Percentiles rank a stretch among this genome's conserved stretches.
phyloP scores from a whole-genome alignment of 768 basidiomycete genomes.

The Kwoniella botswanensis region DNA sequence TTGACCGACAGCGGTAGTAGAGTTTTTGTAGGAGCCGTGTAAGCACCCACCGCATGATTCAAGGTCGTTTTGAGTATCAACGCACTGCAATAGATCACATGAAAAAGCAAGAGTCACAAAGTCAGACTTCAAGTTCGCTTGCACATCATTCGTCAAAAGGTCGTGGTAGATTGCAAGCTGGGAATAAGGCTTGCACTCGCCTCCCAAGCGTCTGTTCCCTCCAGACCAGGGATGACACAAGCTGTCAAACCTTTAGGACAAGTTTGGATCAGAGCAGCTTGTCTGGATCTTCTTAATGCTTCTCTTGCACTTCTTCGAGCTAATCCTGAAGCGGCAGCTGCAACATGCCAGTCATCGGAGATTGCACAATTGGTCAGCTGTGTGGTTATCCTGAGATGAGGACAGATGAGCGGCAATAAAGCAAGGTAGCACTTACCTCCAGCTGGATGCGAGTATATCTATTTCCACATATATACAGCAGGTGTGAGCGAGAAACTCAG shows the following conservation, averaged over 20 bases:
- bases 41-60: constrained; percentile 2
- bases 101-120: neutral
- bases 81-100: neutral
- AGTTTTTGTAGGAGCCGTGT: neutral
- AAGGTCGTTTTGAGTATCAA: constrained; percentile 2
- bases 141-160: too few relatives aligned
- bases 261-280: neutral
- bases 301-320: neutral
- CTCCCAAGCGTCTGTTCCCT: neutral
- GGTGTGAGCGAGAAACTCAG: too few relatives aligned
- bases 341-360: too few relatives aligned
- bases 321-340: neutral
- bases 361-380: too few relatives aligned
- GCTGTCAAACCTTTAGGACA: constrained; percentile 3
- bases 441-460: too few relatives aligned
- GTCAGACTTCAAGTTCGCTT: too few relatives aligned
- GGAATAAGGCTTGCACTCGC: neutral
- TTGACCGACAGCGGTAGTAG: neutral
- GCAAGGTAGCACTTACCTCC: too few relatives aligned
- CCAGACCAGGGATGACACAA: neutral
- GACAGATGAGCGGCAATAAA: too few relatives aligned
- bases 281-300: neutral
- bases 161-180: too few relatives aligned
- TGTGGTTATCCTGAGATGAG: too few relatives aligned
- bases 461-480: too few relatives aligned